Conservation (phyloP, 768 basidiomycete species). For the Pleurotus salmoneostramineus region DNA sequence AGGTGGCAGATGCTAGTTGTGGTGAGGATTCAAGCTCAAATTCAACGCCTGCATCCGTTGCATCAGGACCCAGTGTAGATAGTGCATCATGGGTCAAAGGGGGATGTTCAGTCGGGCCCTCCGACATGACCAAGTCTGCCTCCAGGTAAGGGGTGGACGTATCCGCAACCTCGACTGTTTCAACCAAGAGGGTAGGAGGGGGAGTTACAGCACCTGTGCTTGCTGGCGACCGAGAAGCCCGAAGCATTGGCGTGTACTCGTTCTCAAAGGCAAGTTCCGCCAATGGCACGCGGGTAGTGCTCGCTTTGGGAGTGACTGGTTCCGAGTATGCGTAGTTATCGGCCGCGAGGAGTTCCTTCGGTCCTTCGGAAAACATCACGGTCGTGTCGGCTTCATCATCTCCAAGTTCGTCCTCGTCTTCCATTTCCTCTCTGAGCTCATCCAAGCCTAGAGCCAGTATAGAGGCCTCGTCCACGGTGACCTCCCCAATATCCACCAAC, state of each 20-base stretch:
- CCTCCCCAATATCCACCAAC: constrained; percentile 48
- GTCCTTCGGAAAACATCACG: neutral
- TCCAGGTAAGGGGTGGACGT: neutral
- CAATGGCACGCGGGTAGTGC: constrained; percentile 31
- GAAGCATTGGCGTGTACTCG: constrained; percentile 31
- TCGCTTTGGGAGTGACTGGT: constrained; percentile 6
- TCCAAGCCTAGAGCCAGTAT: constrained; percentile 28
- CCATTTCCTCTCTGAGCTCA: constrained; percentile 24
- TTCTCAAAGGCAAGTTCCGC: constrained; percentile 28
- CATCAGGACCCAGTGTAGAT: too few relatives aligned
- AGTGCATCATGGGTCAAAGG: too few relatives aligned
- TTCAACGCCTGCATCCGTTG: too few relatives aligned
- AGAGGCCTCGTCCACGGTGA: constrained; percentile 34
- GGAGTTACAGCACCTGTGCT: neutral
- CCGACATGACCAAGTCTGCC: too few relatives aligned
- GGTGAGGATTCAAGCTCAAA: too few relatives aligned
- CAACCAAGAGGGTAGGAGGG: neutral
- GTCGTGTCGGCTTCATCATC: constrained; percentile 26
- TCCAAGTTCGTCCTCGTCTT: constrained; percentile 12
- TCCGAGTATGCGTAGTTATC: neutral
- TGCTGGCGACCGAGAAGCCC: constrained; percentile 9
- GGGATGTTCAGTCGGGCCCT: too few relatives aligned
- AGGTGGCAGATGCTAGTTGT: too few relatives aligned
- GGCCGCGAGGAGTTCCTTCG: neutral
- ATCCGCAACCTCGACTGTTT: neutral